Percentiles rank a stretch among this genome's conserved stretches.
Evolutionary conservation across 306 rosid genomes (phyloP).

Genomic region (Vigna radiata): DNA sequence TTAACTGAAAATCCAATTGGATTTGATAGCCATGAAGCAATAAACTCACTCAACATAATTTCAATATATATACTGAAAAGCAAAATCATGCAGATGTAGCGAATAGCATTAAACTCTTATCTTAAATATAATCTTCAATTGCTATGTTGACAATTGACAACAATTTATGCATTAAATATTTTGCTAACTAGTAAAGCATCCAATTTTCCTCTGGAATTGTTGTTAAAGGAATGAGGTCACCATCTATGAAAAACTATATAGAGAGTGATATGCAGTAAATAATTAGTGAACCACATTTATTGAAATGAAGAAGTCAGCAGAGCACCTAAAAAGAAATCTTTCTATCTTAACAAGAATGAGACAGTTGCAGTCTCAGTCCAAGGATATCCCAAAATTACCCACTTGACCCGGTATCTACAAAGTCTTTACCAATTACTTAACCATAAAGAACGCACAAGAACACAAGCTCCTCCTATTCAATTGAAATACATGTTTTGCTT

Average conservation of each 20-base stretch:
- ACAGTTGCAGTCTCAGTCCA: slow-evolving; percentile 13
- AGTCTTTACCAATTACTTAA: background rate
- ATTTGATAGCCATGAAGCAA: slow-evolving; percentile 29
- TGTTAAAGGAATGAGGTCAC: slow-evolving; percentile 28
- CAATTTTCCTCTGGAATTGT: slow-evolving; percentile 22
- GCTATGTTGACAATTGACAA: slow-evolving; percentile 11
- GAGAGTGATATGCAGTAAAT: background rate
- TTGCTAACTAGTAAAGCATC: slow-evolving; percentile 11
- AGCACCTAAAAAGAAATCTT: slow-evolving; percentile 2
- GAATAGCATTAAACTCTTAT: slow-evolving; percentile 22
- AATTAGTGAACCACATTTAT: slow-evolving; percentile 7
- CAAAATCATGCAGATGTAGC: background rate
- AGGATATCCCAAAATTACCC: slow-evolving; percentile 11
- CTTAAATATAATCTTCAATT: slow-evolving; percentile 16
- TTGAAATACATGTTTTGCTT: background rate
- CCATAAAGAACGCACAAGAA: background rate
- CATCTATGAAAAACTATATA: slow-evolving; percentile 6
- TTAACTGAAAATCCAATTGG: slow-evolving; percentile 3
- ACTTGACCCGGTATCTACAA: slow-evolving; percentile 20
- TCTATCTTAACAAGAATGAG: slow-evolving; percentile 16
- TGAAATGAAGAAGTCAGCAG: slow-evolving; percentile 12
- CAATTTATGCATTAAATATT: slow-evolving; percentile 11
- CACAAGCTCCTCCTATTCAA: slow-evolving; percentile 4
- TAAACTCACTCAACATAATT: slow-evolving; percentile 15
- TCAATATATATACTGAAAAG: slow-evolving; percentile 13